Conservation (phyloP, 1,284 basidiomycete species). For the Taiwanofungus camphoratus region DNA sequence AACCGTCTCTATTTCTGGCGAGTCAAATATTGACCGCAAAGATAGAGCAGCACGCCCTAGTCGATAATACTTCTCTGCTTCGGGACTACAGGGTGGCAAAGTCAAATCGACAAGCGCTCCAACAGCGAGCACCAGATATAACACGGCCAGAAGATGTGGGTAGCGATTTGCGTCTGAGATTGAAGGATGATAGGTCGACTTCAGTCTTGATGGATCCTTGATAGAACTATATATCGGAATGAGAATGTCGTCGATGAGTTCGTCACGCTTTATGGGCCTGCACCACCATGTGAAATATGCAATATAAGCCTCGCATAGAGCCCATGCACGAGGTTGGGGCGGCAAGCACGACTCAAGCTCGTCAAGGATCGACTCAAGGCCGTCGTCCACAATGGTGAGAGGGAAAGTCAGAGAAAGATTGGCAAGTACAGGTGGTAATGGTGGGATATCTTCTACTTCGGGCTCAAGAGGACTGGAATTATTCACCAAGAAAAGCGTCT, state of each 20-base stretch:
- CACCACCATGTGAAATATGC: slow-evolving; percentile 60
- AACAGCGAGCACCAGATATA: slow-evolving; percentile 54
- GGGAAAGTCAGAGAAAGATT: slow-evolving; percentile 24
- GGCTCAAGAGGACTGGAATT: too few species aligned
- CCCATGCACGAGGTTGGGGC: slow-evolving; percentile 37
- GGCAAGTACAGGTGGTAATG: slow-evolving; percentile 18
- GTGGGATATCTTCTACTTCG: slow-evolving; percentile 18
- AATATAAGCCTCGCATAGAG: slow-evolving; percentile 62
- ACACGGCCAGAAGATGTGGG: slow-evolving; percentile 49
- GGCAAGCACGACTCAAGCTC: slow-evolving; percentile 27
- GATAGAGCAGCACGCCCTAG: slow-evolving; percentile 52
- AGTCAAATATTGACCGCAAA: slow-evolving; percentile 55
- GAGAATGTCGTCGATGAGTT: slow-evolving; percentile 59
- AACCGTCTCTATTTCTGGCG: slow-evolving; percentile 55
- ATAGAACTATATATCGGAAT: slow-evolving; percentile 51
- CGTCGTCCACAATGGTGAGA: slow-evolving; percentile 19
- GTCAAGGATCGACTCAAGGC: slow-evolving; percentile 21
- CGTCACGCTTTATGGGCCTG: slow-evolving; percentile 56
- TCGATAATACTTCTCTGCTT: slow-evolving; percentile 57
- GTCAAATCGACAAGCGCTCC: slow-evolving; percentile 62
- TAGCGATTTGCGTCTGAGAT: slow-evolving; percentile 18
- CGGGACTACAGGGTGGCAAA: slow-evolving; percentile 48
- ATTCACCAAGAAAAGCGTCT: too few species aligned
- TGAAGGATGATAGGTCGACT: slow-evolving; percentile 20
- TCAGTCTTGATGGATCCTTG: slow-evolving; percentile 34